Percentiles rank a stretch among this genome's conserved stretches.
Evolutionary conservation across 2,329 filamentous ascomycete genomes (phyloP).

Genomic region (Geosmithia putterillii): DNA sequence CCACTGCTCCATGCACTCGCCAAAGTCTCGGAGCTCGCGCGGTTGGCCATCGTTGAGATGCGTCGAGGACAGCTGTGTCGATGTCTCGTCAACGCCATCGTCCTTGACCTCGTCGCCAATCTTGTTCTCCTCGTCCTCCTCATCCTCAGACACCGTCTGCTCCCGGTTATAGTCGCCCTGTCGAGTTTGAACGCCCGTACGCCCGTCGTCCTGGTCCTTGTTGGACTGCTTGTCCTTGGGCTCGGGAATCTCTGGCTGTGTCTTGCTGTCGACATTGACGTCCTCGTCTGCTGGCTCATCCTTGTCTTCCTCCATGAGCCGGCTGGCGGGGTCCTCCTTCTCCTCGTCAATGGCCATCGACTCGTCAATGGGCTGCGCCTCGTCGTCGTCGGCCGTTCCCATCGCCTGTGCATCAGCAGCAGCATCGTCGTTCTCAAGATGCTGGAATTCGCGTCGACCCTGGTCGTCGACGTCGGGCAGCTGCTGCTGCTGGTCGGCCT

Average conservation of each 20-base stretch:
- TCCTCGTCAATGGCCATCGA: slow-evolving; percentile 75
- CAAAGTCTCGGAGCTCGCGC: slow-evolving; percentile 32
- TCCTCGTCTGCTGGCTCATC: slow-evolving; percentile 31
- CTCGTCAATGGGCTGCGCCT: slow-evolving; percentile 75
- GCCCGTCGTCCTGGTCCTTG: slow-evolving; percentile 37
- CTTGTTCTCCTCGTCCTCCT: slow-evolving; percentile 27
- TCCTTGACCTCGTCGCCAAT: slow-evolving; percentile 35
- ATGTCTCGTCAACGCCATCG: slow-evolving; percentile 35
- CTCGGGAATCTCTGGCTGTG: slow-evolving; percentile 12
- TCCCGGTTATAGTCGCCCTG: slow-evolving; percentile 47
- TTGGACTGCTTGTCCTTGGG: slow-evolving; percentile 17
- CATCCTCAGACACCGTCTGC: slow-evolving; percentile 26
- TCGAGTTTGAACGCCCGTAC: slow-evolving; percentile 46
- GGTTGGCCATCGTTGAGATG: slow-evolving; percentile 43
- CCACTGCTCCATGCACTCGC: slow-evolving; percentile 64
- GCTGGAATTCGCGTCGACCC: slow-evolving; percentile 78
- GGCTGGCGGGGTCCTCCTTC: slow-evolving; percentile 35
- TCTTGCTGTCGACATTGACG: slow-evolving; percentile 27
- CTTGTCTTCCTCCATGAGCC: slow-evolving; percentile 39
- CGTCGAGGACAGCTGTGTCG: slow-evolving; percentile 57
- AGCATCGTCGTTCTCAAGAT: slow-evolving; percentile 73
- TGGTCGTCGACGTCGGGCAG: slow-evolving; percentile 52
- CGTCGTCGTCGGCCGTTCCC: slow-evolving; percentile 77
- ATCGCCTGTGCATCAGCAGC: slow-evolving; percentile 83
- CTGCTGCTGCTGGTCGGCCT: slow-evolving; percentile 38